Percentiles rank a stretch among this genome's conserved stretches.
Conservation (phyloP, 2,329 filamentous ascomycete species). For the Exserohilum turcica region DNA sequence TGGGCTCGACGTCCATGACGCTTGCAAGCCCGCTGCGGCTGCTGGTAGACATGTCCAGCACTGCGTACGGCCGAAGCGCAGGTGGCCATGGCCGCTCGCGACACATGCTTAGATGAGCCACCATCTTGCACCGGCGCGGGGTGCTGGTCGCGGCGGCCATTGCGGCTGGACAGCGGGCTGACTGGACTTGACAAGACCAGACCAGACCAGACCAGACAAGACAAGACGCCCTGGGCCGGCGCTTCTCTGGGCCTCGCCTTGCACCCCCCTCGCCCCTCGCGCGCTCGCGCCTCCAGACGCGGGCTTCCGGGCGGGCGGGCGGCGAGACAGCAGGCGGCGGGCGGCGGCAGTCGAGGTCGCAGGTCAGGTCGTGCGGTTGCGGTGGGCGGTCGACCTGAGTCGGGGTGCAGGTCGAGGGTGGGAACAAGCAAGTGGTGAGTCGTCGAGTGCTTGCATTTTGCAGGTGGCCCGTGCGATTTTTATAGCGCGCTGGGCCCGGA, state of each 20-base stretch:
- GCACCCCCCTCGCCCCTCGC: too few relatives aligned
- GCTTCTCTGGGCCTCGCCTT: too few relatives aligned
- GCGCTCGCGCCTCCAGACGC: too few relatives aligned
- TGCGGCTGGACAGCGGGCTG: too few relatives aligned
- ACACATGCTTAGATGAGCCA: neutral
- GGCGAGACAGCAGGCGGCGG: neutral
- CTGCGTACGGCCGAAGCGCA: neutral
- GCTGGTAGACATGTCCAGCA: slow-evolving; percentile 9
- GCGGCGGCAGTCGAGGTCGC: slow-evolving; percentile 4
- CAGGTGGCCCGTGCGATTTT: slow-evolving; percentile 11
- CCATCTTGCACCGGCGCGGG: slow-evolving; percentile 2
- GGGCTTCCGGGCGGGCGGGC: neutral
- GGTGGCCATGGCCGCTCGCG: slow-evolving; percentile 5
- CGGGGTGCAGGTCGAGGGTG: slow-evolving; percentile 5
- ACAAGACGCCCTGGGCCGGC: neutral
- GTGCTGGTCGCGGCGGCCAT: too few relatives aligned
- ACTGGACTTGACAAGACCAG: neutral
- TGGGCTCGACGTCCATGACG: slow-evolving; percentile 33
- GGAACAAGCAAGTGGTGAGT: slow-evolving; percentile 13
- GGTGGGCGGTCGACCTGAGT: slow-evolving; percentile 6
- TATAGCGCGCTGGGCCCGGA: slow-evolving; percentile 11
- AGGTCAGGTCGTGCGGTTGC: too few relatives aligned
- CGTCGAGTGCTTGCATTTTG: slow-evolving; percentile 3
- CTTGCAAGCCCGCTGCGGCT: slow-evolving; percentile 26
- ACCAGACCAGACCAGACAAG: too few relatives aligned